Base-by-base conservation (phyloP, 148 eudicot genomes). In the Fagopyrum homotropicum region DNA sequence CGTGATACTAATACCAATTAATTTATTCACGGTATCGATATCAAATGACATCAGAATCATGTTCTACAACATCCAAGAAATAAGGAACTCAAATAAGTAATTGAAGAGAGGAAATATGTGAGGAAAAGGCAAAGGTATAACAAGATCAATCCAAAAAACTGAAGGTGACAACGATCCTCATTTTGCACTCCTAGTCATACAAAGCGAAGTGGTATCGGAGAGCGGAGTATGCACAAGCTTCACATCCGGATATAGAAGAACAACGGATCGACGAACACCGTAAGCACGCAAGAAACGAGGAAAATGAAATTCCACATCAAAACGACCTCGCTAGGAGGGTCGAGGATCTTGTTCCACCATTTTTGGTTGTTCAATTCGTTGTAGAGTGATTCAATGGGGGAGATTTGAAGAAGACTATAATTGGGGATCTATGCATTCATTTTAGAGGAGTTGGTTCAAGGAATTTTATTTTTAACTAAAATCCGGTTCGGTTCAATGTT, bases 61-160 rank as follows among this genome's bases (percentile, higher is more conserved):
- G 26, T 22, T 22, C 26, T 22, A 22, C 26, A 22, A 22, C 26
- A 22, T 22, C 26, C 26, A 22, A 22, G 26, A 22, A 22, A 22
- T 22, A 0, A 22, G 26, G 26, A 22, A 22, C 0, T 29, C 8
- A 57, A 9, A 54, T 19, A 0, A 8, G 56, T 51, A 51, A 51
- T 12, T 2, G 56, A 12, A 12, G 56, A n/a, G 56, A 4, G n/a
- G 15, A 17, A 1, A 6, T 79, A 87, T 90, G 90, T 89, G 93
- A 75, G 93, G 93, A 81, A 89, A 85, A 14, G 98, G 98, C 35
- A 93, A 82, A 0, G 90, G 77, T 5, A 96, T 96, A 2, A 89
- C 76, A 45, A 90, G 85, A 81, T 93, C 98, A 35, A 93, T 75
- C 40, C 84, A 64, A 49, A 93, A 93, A 77, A 86, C 88, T 0